Evolutionary conservation across 352 stramenopile species (phyloP).

Genomic region (Phytophthora vignae): DNA sequence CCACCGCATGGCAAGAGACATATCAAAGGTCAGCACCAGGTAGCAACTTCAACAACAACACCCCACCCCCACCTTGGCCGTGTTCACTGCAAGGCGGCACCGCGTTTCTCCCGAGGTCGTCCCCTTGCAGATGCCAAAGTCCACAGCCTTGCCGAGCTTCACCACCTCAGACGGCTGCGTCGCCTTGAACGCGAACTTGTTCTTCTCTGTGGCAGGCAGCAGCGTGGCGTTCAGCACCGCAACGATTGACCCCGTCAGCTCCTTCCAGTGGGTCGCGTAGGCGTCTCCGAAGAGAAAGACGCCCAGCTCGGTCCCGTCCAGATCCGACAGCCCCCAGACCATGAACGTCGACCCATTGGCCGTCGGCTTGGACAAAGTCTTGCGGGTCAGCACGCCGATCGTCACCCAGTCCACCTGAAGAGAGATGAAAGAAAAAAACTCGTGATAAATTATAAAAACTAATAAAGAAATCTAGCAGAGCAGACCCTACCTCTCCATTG

Average conservation of each 20-base stretch:
- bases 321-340: slow-evolving; percentile 81
- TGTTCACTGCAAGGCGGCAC: slow-evolving; percentile 81
- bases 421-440: not conserved
- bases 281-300: slow-evolving; percentile 83
- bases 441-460: not conserved
- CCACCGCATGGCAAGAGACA: not conserved
- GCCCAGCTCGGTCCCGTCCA: slow-evolving; percentile 70
- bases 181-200: slow-evolving; percentile 83
- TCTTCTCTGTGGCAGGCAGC: slow-evolving; percentile 72
- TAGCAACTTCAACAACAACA: slow-evolving; percentile 1
- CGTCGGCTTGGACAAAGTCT: slow-evolving; percentile 74
- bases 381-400: slow-evolving; percentile 78
- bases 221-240: slow-evolving; percentile 76
- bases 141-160: slow-evolving; percentile 61
- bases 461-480: not conserved
- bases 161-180: slow-evolving; percentile 66
- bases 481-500: slow-evolving; percentile 50
- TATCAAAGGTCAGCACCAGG: not conserved
- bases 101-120: slow-evolving; percentile 63
- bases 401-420: slow-evolving; percentile 80
- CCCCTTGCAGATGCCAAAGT: slow-evolving; percentile 87
- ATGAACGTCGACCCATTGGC: slow-evolving; percentile 79
- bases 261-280: slow-evolving; percentile 76
- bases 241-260: slow-evolving; percentile 66
- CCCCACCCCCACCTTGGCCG: slow-evolving; percentile 55